Evolutionary conservation across 2,329 filamentous ascomycete species (phyloP), one percentile per base, ranked within the genome.

Genomic region (Fusarium xyrophilum): DNA sequence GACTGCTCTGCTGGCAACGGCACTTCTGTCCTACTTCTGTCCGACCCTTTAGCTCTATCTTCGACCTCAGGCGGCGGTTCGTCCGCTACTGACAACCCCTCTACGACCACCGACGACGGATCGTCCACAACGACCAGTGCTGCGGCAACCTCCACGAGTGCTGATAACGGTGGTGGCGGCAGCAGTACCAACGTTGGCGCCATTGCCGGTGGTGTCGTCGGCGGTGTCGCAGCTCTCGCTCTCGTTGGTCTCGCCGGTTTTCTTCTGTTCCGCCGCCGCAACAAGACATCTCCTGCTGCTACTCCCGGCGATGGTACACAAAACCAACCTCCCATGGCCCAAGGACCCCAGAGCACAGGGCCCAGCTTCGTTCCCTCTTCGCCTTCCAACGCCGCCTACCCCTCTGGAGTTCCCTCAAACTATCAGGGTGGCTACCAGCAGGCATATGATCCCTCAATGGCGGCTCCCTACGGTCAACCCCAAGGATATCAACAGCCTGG

Each of bases 151-250:
- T 54, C 60, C 13, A 39, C 59, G 19, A 48, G 76, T 12, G 72
- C 80, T 42, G 74, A 73, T 9, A 78, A 78, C 39, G 40, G 44
- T 5, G 46, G 33, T 42, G 44, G 30, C 47, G 58, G 59, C 2
- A 72, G 75, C 15, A 75, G 76, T 51, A 72, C 76, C 10, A 75
- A 76, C 52, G 72, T 79, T 14, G 83, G 81, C 8, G 77, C 82
- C 19, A 84, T 85, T 43, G 82, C 75, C 11, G 83, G 83, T 14
- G 83, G 82, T 28, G 77, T 78, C 6, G 80, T 84, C 13, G 83
- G 82, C n/a, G 83, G 83, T 15, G 78, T 83, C 6, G 79, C 73
- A 1, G 78, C 70, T 17, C 67, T 85, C 23, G 79, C 74, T 5
- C 71, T 85, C n/a, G 73, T 84, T 44, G 78, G 75, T 23, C 65